A percentile compares a stretch with the other conserved stretches of the same genome.
Evolutionary conservation across 2,329 filamentous ascomycete species (phyloP).

Genomic region (Talaromyces sp.): DNA sequence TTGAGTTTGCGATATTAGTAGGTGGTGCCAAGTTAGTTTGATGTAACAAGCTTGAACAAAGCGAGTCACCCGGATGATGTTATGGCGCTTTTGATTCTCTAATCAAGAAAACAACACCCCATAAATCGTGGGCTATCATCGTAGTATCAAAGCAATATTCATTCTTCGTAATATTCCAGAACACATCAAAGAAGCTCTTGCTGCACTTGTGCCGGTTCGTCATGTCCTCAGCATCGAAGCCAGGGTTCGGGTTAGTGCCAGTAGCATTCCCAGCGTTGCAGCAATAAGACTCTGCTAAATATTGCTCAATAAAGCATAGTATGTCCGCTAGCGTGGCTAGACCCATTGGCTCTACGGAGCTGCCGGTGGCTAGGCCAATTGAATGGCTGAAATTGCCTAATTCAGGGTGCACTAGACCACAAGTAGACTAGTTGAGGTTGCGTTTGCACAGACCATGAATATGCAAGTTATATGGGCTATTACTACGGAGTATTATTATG

Average conservation of each 20-base stretch:
- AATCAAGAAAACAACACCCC: neutral
- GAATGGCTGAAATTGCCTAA: neutral
- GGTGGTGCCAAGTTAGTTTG: neutral
- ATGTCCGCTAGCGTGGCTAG: neutral
- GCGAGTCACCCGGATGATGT: neutral
- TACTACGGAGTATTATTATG: neutral
- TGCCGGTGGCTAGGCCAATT: neutral
- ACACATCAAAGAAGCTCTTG: neutral
- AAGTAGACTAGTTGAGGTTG: neutral
- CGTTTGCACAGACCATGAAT: neutral
- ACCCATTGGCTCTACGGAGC: neutral
- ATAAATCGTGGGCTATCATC: neutral
- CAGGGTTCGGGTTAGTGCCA: neutral
- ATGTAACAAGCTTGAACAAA: neutral
- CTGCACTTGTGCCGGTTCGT: neutral
- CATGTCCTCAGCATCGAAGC: neutral
- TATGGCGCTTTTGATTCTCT: neutral
- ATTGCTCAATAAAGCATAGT: neutral
- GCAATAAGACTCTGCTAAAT: neutral
- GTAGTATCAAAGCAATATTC: neutral
- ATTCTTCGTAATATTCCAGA: conserved; percentile 7
- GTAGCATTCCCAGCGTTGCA: neutral
- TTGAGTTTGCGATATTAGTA: neutral
- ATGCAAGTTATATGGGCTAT: neutral
- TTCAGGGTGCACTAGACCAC: neutral